Base-by-base conservation (phyloP, 441 rosid species). In the Macaranga tanarius region DNA sequence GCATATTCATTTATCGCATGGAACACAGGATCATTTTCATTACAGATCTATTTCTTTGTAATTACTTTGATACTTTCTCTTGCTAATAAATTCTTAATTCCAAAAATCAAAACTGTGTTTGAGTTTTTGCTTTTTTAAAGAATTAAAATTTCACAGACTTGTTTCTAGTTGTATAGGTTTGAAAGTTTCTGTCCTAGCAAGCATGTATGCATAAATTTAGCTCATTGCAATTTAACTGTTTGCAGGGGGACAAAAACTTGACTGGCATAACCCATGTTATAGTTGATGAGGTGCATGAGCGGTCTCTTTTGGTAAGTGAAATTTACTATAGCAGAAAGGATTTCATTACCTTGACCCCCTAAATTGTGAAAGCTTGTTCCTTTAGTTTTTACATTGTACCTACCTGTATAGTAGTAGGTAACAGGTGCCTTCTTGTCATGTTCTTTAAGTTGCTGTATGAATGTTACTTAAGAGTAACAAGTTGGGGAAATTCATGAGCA, bases 201-300 rank as follows among this genome's bases (percentile, higher is more conserved):
- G 16, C 23, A 22, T 12, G 1, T 22, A 48, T n/a, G n/a, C 44
- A 28, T 57, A 38, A 42, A 45, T 20, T 72, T 59, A 64, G 47
- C 52, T 77, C 16, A 16, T n/a, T 23, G 40, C 71, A 50, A 26
- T 28, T n/a, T 31, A 4, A 25, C 42, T 31, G 56, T 80, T 67
- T 81, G 70, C 86, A 95, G 97, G 97, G 95, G 51, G 94, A 95
- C 82, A 86, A 66, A 76, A 82, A 77, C 77, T 84, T 92, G 90
- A 86, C 84, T n/a, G 90, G 91, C 31, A 73, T 95, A 79, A 91
- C 90, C 62, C 97, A 95, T 76, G 86, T 95, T 70, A 89, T 95
- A 73, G 97, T 92, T 62, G 97, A 95, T 82, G 99, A 95, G 88
- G 97, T 95, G 70, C 99, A 95, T 76, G 99, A 95, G 78, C 87